These are phyloP conservation scores for Capniomyces stellatus DNA, from an alignment of 371 early-diverging fungal species.

Conservation along the genomic window DNA sequence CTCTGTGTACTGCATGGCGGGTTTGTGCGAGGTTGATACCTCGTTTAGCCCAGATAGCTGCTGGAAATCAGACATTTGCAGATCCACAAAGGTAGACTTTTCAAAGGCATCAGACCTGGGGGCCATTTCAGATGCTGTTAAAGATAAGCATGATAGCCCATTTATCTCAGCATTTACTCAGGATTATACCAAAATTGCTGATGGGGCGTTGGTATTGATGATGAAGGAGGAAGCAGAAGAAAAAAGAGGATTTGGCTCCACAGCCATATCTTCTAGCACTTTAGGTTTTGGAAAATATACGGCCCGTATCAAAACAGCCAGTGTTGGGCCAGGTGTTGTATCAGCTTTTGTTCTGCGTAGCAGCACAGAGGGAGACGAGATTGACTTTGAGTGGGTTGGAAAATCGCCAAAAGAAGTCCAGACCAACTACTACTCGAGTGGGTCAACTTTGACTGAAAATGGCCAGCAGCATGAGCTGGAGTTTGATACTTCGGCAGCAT, in stretches of 20 bases:
- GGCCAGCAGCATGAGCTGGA: slow-evolving; percentile 31
- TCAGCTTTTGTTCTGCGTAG: slow-evolving; percentile 39
- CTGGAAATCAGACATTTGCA: slow-evolving; percentile 28
- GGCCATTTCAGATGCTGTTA: slow-evolving; percentile 16
- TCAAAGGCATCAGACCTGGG: slow-evolving; percentile 15
- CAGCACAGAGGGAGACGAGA: slow-evolving; percentile 36
- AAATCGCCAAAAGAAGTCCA: slow-evolving; percentile 25
- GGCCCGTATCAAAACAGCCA: slow-evolving; percentile 30
- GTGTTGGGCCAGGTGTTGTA: slow-evolving; percentile 33
- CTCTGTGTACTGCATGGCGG: slow-evolving; percentile 20
- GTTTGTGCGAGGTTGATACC: slow-evolving; percentile 30
- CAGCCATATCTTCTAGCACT: too few species aligned
- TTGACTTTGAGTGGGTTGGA: slow-evolving; percentile 53
- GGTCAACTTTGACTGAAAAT: too few species aligned
- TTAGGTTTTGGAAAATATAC: slow-evolving; percentile 36
- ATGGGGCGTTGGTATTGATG: not conserved
- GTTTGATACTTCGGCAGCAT: slow-evolving; percentile 14
- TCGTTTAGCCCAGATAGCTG: slow-evolving; percentile 26
- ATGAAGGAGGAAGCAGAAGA: not conserved
- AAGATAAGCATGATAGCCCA: slow-evolving; percentile 20
- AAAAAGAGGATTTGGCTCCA: slow-evolving; percentile 5
- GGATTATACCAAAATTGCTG: slow-evolving; percentile 13
- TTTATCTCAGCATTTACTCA: slow-evolving; percentile 24
- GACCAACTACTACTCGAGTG: slow-evolving; percentile 43
- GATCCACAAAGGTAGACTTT: slow-evolving; percentile 11